Evolutionary conservation across 345 rosid genomes (phyloP), one percentile per base, ranked within the genome.

Genomic region (Durio zibethinus): DNA sequence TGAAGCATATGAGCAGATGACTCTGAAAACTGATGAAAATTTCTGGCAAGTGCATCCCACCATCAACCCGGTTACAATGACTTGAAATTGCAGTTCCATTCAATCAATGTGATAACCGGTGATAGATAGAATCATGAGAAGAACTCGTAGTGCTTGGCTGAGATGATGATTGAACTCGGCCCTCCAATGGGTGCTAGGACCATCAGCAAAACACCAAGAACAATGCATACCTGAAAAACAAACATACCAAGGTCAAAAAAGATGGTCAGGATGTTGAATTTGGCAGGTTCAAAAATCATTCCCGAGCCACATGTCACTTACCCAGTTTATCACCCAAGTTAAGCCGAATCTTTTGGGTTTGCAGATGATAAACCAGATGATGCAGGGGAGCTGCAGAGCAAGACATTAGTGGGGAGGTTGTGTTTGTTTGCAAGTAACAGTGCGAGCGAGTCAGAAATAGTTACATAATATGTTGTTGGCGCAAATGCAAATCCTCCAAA

Each of bases 401-500:
- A 75, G 27, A 23, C 71, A 42, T 47, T 12, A 25, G 0, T 18
- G 25, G 2, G 57, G 23, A 45, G 16, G 1, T 52, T 52, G 3
- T 20, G 27, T 59, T 4, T 59, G 18, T 0, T 25, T 27, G 64
- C 2, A 14, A 42, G 35, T 7, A 16, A 42, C 38, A 27, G 5
- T 42, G 5, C 7, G 18, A 43, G 7, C 1, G 45, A 47, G 48
- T 47, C 6, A 16, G 31, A 7, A 45, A 15, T 53, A 36, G 86
- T 87, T 82, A 93, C 95, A 27, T 74, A 94, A 82, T 88, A 94
- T 42, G 94, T 82, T 27, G 94, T 90, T 40, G 97, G 94, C 29
- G 98, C 94, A 12, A 94, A 89, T 14, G 94, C 97, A 38, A 92
- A 87, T 75, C 98, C 98, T 85, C 97, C 97, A 2, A 94, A 89